Conservation (phyloP, 495 filamentous ascomycete genomes). For the Neurospora tetraspora region DNA sequence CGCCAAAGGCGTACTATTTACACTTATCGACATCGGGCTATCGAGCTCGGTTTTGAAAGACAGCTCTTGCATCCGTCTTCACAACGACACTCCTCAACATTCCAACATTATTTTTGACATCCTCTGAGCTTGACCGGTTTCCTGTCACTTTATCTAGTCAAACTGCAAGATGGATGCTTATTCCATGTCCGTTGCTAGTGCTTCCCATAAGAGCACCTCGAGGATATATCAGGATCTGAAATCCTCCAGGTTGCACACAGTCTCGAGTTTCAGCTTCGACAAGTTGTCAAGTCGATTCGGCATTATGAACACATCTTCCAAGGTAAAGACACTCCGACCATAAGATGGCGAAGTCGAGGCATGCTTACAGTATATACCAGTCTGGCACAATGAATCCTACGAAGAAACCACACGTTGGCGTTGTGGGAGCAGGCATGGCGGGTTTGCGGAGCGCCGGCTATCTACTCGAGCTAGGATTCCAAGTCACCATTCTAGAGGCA, state of each 20-base stretch:
- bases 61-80: background rate
- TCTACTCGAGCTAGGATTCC: conserved; percentile 63
- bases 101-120: background rate
- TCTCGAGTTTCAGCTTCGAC: background rate
- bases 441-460: conserved; percentile 81
- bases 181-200: conserved; percentile 35
- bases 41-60: background rate
- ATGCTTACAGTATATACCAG: conserved; percentile 23
- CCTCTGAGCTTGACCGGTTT: background rate
- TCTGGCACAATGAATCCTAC: conserved; percentile 22
- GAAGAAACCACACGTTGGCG: conserved; percentile 44
- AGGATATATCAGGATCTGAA: conserved; percentile 41
- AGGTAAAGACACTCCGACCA: conserved; percentile 8
- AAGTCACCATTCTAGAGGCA: conserved; percentile 79
- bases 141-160: background rate
- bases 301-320: conserved; percentile 18
- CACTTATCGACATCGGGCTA: background rate
- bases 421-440: conserved; percentile 83
- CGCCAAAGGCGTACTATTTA: background rate
- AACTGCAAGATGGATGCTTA: conserved; percentile 39
- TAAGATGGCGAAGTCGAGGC: background rate
- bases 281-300: conserved; percentile 11
- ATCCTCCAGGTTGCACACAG: conserved; percentile 10
- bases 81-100: background rate
- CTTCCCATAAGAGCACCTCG: conserved; percentile 28